phyloP scores from a whole-genome alignment of 1,139 yeast species.

The Suhomyces guaymorum region DNA sequence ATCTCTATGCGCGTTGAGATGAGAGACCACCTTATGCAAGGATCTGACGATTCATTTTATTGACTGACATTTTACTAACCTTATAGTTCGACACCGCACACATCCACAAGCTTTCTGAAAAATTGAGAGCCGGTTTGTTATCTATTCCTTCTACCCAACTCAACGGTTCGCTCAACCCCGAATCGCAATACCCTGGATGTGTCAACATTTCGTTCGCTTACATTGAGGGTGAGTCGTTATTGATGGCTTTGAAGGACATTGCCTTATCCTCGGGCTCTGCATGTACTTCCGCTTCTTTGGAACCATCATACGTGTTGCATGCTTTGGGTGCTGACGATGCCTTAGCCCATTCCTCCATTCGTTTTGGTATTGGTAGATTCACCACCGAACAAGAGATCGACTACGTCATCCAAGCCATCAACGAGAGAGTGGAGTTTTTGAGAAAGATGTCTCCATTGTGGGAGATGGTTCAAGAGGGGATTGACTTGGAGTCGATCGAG shows the following conservation, averaged over 20 bases:
- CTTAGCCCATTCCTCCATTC: slow-evolving; percentile 92
- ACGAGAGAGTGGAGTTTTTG: slow-evolving; percentile 85
- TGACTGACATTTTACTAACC: slow-evolving; percentile 20
- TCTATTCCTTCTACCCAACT: slow-evolving; percentile 84
- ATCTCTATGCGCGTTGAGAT: slow-evolving; percentile 10
- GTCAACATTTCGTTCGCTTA: slow-evolving; percentile 95
- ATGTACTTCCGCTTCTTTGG: slow-evolving; percentile 96
- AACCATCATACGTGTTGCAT: slow-evolving; percentile 94
- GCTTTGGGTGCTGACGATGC: slow-evolving; percentile 99
- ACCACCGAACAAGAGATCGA: slow-evolving; percentile 96
- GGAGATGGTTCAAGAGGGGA: slow-evolving; percentile 99
- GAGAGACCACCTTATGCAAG: slow-evolving; percentile 22
- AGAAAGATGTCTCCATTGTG: slow-evolving; percentile 94
- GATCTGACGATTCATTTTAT: slow-evolving; percentile 25
- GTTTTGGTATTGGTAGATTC: slow-evolving; percentile 96
- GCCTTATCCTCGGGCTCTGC: slow-evolving; percentile 98
- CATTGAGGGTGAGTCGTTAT: slow-evolving; percentile 94
- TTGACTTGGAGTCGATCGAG: slow-evolving; percentile 87
- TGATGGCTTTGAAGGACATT: slow-evolving; percentile 96
- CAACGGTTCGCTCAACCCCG: slow-evolving; percentile 75
- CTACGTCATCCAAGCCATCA: slow-evolving; percentile 84
- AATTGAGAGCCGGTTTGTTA: slow-evolving; percentile 70
- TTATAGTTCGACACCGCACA: slow-evolving; percentile 63
- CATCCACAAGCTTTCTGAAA: slow-evolving; percentile 67
- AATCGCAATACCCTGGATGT: slow-evolving; percentile 80